A percentile compares a stretch with the other conserved stretches of the same genome.
Evolutionary conservation across 768 basidiomycete species (phyloP).

Genomic region (Suillus bovinus): DNA sequence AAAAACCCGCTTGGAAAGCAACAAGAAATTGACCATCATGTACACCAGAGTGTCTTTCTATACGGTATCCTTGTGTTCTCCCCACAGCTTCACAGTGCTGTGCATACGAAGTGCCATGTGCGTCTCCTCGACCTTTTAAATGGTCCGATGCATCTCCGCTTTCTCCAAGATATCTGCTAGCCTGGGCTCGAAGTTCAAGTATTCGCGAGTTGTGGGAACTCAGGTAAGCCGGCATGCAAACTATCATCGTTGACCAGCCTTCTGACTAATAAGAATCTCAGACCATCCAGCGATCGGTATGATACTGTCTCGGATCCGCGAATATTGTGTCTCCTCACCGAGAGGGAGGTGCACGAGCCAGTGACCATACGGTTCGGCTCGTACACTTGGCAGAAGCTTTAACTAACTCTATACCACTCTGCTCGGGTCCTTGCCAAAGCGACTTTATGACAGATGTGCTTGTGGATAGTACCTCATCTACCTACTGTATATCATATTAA

Average conservation of each 20-base stretch:
- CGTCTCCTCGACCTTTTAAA: background rate
- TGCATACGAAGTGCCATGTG: background rate
- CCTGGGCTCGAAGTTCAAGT: background rate
- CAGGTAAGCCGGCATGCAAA: background rate
- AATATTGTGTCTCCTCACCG: slow-evolving; percentile 79
- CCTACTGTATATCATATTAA: background rate
- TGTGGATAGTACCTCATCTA: no score
- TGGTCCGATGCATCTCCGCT: background rate
- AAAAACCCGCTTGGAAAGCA: no score
- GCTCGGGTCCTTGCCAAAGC: background rate
- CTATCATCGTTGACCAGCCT: slow-evolving; percentile 13
- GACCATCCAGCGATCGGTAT: slow-evolving; percentile 67
- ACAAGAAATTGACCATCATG: no score
- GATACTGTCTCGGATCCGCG: slow-evolving; percentile 70
- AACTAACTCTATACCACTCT: no score
- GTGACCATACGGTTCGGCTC: slow-evolving; percentile 84
- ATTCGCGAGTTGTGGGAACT: background rate
- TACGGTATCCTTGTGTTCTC: background rate
- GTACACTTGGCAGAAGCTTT: no score
- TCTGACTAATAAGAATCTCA: slow-evolving; percentile 79
- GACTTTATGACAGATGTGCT: no score
- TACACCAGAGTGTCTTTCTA: no score
- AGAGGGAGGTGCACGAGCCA: slow-evolving; percentile 70
- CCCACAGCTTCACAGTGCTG: background rate
- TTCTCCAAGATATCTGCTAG: no score